These are phyloP conservation scores for Fusarium sp. DNA, from an alignment of 2,329 filamentous ascomycete genomes.

Conservation along the genomic window DNA sequence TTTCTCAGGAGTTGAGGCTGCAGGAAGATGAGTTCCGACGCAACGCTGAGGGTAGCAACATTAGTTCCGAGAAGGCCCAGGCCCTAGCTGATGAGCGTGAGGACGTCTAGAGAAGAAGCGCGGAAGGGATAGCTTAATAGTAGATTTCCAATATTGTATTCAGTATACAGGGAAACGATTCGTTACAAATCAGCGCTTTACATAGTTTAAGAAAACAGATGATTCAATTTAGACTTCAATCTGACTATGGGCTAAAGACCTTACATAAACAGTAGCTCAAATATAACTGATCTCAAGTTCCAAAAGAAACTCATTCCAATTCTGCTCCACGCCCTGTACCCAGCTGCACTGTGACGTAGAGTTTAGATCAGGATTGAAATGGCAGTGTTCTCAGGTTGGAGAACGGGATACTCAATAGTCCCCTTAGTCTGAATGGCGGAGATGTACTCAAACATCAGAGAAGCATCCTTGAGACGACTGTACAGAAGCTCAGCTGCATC, in stretches of 20 bases:
- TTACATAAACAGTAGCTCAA: no score
- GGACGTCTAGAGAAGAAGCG: background rate
- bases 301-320: no score
- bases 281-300: no score
- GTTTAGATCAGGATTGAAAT: conserved; percentile 25
- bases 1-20: conserved; percentile 56
- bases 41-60: conserved; percentile 40
- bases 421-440: conserved; percentile 13
- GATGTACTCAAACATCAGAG: background rate
- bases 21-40: conserved; percentile 51
- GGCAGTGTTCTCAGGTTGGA: conserved; percentile 24
- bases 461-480: conserved; percentile 9
- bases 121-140: background rate
- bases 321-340: no score
- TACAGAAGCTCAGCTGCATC: conserved; percentile 3
- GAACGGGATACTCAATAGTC: conserved; percentile 21
- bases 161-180: no score
- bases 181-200: no score
- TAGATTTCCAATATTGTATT: no score
- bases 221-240: background rate
- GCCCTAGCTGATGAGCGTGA: background rate
- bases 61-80: conserved; percentile 42
- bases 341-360: no score
- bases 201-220: background rate
- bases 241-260: no score